Evolutionary conservation across 768 basidiomycete genomes (phyloP).

Genomic region (Mycena epipterygia): DNA sequence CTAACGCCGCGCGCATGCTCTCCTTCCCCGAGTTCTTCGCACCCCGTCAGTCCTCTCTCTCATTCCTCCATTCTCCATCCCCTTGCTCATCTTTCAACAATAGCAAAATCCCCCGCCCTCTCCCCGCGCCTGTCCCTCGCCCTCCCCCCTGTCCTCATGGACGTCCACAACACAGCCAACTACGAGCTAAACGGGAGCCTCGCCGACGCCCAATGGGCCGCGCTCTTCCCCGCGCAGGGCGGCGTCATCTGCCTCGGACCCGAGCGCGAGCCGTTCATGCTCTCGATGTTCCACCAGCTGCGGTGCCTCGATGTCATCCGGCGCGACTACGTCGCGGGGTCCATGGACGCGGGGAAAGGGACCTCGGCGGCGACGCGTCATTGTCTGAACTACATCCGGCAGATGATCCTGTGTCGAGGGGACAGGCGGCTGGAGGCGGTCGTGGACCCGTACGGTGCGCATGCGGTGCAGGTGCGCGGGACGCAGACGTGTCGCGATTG

Average conservation of each 20-base stretch:
- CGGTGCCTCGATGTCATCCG: slow-evolving; percentile 50
- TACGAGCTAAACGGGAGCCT: slow-evolving; percentile 33
- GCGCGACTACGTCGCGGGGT: slow-evolving; percentile 24
- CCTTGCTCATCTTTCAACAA: too few species aligned
- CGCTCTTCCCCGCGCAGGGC: slow-evolving; percentile 36
- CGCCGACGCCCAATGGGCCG: slow-evolving; percentile 37
- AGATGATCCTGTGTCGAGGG: slow-evolving; percentile 35
- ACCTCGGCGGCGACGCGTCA: slow-evolving; percentile 16
- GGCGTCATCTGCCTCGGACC: slow-evolving; percentile 40
- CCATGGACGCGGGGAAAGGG: not conserved
- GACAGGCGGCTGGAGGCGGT: slow-evolving; percentile 33
- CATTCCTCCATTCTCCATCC: too few species aligned
- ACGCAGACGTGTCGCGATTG: slow-evolving; percentile 35
- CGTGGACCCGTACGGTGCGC: slow-evolving; percentile 1
- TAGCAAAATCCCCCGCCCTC: too few species aligned
- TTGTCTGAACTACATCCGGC: slow-evolving; percentile 41
- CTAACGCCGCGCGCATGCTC: too few species aligned
- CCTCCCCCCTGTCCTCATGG: too few species aligned
- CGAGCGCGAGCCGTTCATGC: slow-evolving; percentile 43
- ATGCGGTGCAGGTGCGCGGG: slow-evolving; percentile 14
- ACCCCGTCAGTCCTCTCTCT: too few species aligned
- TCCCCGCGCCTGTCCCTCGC: too few species aligned
- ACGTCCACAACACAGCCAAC: slow-evolving; percentile 38
- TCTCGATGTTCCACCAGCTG: slow-evolving; percentile 53
- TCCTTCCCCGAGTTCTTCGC: too few species aligned